These are phyloP conservation scores for Penicillium digitatum DNA, from an alignment of 2,329 filamentous ascomycete species.

Conservation along the genomic window DNA sequence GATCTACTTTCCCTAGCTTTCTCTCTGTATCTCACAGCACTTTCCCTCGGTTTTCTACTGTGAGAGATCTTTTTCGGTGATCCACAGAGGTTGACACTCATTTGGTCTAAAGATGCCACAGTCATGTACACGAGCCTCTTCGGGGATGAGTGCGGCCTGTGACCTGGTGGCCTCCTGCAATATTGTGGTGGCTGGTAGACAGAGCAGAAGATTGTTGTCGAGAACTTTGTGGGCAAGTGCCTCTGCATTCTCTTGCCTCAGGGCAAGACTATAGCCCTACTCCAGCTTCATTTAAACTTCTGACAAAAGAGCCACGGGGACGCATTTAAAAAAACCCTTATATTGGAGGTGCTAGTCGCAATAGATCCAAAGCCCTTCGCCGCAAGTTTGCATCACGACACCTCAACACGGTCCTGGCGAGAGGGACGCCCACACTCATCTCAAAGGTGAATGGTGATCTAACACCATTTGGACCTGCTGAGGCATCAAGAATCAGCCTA, in stretches of 20 bases:
- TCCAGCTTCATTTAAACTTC: constrained; percentile 21
- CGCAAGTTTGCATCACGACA: constrained; percentile 25
- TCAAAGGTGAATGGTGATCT: constrained; percentile 26
- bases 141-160: constrained; percentile 8
- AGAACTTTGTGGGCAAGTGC: too few species aligned
- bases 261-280: constrained; percentile 5
- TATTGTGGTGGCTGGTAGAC: not conserved
- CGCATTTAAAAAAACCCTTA: constrained; percentile 27
- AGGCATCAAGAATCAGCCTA: constrained; percentile 5
- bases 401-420: constrained; percentile 23
- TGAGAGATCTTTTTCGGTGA: not conserved
- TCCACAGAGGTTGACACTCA: not conserved
- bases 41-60: not conserved
- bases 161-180: too few species aligned
- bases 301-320: constrained; percentile 17
- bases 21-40: not conserved
- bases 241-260: not conserved
- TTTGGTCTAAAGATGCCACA: constrained; percentile 21
- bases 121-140: constrained; percentile 25
- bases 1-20: not conserved
- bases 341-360: constrained; percentile 20
- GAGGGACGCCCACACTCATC: constrained; percentile 18
- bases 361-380: constrained; percentile 19
- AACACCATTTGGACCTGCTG: constrained; percentile 3
- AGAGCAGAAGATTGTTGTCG: not conserved